These are phyloP conservation scores for Westerdykella sp. DNA, from an alignment of 2,329 filamentous ascomycete genomes.

Conservation along the genomic window DNA sequence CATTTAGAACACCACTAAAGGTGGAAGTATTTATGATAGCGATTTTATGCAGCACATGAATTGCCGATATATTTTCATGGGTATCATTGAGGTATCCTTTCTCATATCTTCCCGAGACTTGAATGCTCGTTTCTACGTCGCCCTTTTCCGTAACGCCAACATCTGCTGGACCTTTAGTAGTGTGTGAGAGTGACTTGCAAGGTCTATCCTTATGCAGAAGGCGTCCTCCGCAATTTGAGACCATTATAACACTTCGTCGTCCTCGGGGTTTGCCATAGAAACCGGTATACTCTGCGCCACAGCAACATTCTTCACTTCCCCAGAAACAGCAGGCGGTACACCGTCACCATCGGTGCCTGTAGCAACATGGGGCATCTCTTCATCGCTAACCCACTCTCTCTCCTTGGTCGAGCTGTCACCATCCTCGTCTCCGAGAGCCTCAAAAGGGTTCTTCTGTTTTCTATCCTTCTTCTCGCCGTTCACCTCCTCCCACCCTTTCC, in stretches of 20 bases:
- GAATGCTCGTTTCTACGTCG: too few relatives aligned
- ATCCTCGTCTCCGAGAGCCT: constrained; percentile 8
- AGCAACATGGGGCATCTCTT: constrained; percentile 23
- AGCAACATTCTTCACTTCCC: constrained; percentile 13
- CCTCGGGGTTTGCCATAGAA: constrained; percentile 11
- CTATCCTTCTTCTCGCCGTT: constrained; percentile 24
- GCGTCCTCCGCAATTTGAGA: too few relatives aligned
- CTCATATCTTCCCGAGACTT: too few relatives aligned
- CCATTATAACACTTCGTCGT: constrained; percentile 25
- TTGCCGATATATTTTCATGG: too few relatives aligned
- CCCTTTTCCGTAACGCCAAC: too few relatives aligned
- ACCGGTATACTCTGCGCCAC: constrained; percentile 12
- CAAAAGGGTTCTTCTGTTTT: constrained; percentile 12
- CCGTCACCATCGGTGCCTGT: constrained; percentile 1
- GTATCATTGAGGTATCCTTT: too few relatives aligned
- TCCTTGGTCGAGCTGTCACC: constrained; percentile 11
- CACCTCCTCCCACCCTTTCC: constrained; percentile 37
- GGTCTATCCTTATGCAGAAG: too few relatives aligned
- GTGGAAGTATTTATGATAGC: too few relatives aligned
- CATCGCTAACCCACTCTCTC: constrained; percentile 25
- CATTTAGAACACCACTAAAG: too few relatives aligned
- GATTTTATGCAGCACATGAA: too few relatives aligned
- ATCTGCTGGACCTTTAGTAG: too few relatives aligned
- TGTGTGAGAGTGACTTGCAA: too few relatives aligned
- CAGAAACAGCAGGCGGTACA: constrained; percentile 6